phyloP scores from a whole-genome alignment of 768 basidiomycete genomes.

The Steccherinum ochraceum region DNA sequence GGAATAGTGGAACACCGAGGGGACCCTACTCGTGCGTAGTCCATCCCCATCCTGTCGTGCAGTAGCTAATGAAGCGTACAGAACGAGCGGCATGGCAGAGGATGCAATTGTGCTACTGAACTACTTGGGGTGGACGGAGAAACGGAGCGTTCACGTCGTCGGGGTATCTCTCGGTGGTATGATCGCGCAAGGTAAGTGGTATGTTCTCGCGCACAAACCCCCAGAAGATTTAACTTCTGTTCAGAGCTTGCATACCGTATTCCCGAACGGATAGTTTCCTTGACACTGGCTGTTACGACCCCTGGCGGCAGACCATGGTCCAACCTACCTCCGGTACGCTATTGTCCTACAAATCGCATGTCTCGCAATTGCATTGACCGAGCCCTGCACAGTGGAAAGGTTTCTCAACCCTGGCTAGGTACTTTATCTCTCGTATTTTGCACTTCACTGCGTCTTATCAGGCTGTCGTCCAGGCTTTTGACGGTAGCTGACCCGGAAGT shows the following conservation, averaged over 20 bases:
- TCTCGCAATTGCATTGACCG: background rate
- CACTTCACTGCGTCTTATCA: background rate
- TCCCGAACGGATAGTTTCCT: constrained; percentile 58
- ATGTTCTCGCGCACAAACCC: too few species aligned
- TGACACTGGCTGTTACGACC: constrained; percentile 64
- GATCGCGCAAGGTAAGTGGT: constrained; percentile 65
- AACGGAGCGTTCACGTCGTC: constrained; percentile 60
- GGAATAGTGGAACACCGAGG: constrained; percentile 60
- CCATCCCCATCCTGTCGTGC: background rate
- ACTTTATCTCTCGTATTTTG: too few species aligned
- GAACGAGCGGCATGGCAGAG: constrained; percentile 73
- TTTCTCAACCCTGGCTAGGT: constrained; percentile 3
- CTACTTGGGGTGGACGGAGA: constrained; percentile 62
- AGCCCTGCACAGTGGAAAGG: constrained; percentile 15
- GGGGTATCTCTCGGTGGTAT: constrained; percentile 78
- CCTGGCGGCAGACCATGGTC: constrained; percentile 51
- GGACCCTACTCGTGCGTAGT: constrained; percentile 70
- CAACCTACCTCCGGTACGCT: constrained; percentile 59
- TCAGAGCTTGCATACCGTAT: constrained; percentile 65
- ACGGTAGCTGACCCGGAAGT: constrained; percentile 33
- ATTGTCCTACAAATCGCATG: background rate
- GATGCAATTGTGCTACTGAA: constrained; percentile 64
- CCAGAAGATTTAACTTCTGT: constrained; percentile 1
- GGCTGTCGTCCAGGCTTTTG: constrained; percentile 25
- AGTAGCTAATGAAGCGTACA: constrained; percentile 18